Conservation (phyloP, 805 yeast species). For the Naumovozyma dairenensis region DNA sequence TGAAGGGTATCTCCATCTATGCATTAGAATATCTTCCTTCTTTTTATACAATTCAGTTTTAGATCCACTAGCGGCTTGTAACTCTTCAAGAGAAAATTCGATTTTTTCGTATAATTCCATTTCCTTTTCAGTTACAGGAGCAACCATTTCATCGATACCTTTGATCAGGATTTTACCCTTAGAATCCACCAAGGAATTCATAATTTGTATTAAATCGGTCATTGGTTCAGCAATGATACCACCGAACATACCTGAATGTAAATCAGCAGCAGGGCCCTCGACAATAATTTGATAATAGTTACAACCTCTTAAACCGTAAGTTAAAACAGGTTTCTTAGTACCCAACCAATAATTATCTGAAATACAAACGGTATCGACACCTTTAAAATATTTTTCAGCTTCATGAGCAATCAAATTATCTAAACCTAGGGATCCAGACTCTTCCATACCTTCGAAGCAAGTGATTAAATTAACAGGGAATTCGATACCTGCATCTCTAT, state of each 20-base stretch:
- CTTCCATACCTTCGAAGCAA: conserved; percentile 99
- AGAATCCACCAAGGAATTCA: conserved; percentile 68
- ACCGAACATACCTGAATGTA: conserved; percentile 96
- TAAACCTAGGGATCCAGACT: conserved; percentile 87
- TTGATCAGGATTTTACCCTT: conserved; percentile 79
- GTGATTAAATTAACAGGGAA: conserved; percentile 87
- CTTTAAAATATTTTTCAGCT: conserved; percentile 70
- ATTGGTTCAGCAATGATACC: conserved; percentile 96
- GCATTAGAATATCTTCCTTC: conserved; percentile 85
- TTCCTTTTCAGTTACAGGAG: conserved; percentile 80
- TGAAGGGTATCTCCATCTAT: conserved; percentile 98
- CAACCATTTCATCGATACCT: conserved; percentile 90
- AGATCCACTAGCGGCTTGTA: conserved; percentile 84
- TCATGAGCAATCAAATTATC: conserved; percentile 75
- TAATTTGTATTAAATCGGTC: conserved; percentile 77
- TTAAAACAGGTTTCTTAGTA: conserved; percentile 89
- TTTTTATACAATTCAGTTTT: conserved; percentile 66
- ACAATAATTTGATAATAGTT: conserved; percentile 79
- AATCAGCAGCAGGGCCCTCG: conserved; percentile 91
- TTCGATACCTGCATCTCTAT: conserved; percentile 70
- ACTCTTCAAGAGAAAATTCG: conserved; percentile 74
- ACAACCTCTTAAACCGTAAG: conserved; percentile 96
- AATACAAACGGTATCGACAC: conserved; percentile 89
- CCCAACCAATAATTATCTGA: conserved; percentile 99
- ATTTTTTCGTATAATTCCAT: conserved; percentile 70